Percentiles rank a stretch among this genome's conserved stretches.
phyloP scores from a whole-genome alignment of 2,329 filamentous ascomycete genomes.

The Stagonosporopsis chrysanthemi region DNA sequence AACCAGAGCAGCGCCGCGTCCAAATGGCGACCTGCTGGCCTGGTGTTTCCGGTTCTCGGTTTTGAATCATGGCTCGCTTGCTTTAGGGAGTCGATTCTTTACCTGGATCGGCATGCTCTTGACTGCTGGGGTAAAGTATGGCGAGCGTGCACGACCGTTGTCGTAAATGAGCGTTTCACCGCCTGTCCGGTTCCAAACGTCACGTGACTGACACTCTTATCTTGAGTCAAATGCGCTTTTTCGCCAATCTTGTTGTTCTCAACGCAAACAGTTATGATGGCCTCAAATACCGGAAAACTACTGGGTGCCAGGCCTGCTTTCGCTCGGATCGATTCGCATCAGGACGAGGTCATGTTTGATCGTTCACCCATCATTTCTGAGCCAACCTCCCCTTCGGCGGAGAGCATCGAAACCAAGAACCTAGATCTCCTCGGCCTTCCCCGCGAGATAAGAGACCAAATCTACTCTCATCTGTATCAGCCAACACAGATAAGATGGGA shows the following conservation, averaged over 20 bases:
- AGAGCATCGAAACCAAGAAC: neutral
- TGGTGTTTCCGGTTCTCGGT: neutral
- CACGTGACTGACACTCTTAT: slow-evolving; percentile 14
- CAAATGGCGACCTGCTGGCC: neutral
- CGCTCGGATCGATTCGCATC: slow-evolving; percentile 18
- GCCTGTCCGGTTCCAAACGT: slow-evolving; percentile 3
- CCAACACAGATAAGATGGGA: slow-evolving; percentile 9
- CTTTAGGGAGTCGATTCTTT: slow-evolving; percentile 1
- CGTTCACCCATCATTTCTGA: neutral
- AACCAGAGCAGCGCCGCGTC: neutral
- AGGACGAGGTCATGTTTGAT: neutral
- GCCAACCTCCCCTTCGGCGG: neutral
- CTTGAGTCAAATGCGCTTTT: slow-evolving; percentile 13
- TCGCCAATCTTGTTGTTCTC: neutral
- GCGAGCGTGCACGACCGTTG: slow-evolving; percentile 19
- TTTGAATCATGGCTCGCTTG: neutral
- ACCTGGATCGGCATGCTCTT: slow-evolving; percentile 9
- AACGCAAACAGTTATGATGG: neutral
- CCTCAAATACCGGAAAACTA: neutral
- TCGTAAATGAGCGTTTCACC: slow-evolving; percentile 20
- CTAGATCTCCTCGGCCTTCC: slow-evolving; percentile 12
- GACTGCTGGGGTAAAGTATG: slow-evolving; percentile 13
- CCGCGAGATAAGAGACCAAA: slow-evolving; percentile 19
- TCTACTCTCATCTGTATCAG: slow-evolving; percentile 16
- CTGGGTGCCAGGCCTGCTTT: slow-evolving; percentile 2